phyloP scores from a whole-genome alignment of 768 basidiomycete genomes.

The Rhizopogon vinicolor region DNA sequence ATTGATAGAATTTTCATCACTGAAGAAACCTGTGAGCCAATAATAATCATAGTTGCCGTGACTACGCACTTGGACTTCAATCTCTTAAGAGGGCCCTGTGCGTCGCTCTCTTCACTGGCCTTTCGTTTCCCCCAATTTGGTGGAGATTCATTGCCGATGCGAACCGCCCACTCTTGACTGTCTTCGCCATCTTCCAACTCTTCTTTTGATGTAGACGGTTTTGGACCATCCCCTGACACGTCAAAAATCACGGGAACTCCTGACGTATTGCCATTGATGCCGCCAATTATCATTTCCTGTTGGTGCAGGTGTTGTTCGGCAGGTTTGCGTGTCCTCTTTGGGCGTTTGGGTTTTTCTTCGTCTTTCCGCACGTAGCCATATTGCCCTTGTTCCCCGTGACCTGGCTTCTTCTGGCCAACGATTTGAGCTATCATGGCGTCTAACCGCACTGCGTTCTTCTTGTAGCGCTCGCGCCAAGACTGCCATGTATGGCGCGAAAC shows the following conservation, averaged over 20 bases:
- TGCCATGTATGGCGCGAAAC: slow-evolving; percentile 85
- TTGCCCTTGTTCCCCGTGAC: slow-evolving; percentile 72
- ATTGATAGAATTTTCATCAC: background rate
- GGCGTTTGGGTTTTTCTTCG: slow-evolving; percentile 63
- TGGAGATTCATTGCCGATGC: slow-evolving; percentile 56
- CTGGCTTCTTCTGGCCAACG: slow-evolving; percentile 66
- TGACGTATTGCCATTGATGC: slow-evolving; percentile 5
- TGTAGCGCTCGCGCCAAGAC: slow-evolving; percentile 86
- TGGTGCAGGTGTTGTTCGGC: slow-evolving; percentile 18
- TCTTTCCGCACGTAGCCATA: slow-evolving; percentile 77
- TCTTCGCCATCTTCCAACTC: slow-evolving; percentile 60
- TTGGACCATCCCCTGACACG: slow-evolving; percentile 15
- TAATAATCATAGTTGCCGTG: background rate
- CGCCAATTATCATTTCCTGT: slow-evolving; percentile 13
- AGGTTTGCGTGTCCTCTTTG: slow-evolving; percentile 44
- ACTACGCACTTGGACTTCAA: slow-evolving; percentile 35
- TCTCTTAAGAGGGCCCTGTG: slow-evolving; percentile 37
- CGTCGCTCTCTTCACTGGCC: slow-evolving; percentile 32
- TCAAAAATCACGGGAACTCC: slow-evolving; percentile 21
- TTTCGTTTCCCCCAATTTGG: slow-evolving; percentile 70
- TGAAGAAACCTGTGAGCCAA: background rate
- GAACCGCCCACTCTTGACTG: slow-evolving; percentile 62
- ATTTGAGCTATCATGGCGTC: slow-evolving; percentile 60
- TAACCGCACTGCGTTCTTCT: slow-evolving; percentile 70
- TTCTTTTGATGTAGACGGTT: slow-evolving; percentile 38